Conservation (phyloP, 2,329 filamentous ascomycete genomes). For the Aspergillus aculeatinus region DNA sequence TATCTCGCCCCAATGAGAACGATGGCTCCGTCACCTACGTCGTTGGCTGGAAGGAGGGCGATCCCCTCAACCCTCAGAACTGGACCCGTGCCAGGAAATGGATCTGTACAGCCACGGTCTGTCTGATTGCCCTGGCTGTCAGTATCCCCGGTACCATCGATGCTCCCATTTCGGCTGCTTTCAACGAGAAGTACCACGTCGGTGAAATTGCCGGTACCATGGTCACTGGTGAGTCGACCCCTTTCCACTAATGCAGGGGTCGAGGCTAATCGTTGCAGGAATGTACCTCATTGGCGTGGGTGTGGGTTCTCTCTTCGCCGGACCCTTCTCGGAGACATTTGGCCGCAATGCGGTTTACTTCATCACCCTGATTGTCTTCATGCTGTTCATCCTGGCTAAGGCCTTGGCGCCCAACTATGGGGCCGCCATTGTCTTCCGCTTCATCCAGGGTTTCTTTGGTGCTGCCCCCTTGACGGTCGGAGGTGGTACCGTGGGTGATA, state of each 20-base stretch:
- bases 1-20: background rate
- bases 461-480: background rate
- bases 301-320: conserved; percentile 2
- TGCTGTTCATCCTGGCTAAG: conserved; percentile 2
- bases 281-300: conserved; percentile 3
- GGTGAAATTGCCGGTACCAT: conserved; percentile 1
- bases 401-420: background rate
- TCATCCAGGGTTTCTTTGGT: background rate
- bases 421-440: conserved; percentile 1
- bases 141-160: conserved; percentile 2
- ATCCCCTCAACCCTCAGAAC: background rate
- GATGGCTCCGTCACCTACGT: background rate
- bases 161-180: background rate
- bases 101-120: conserved; percentile 1
- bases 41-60: background rate
- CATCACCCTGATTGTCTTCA: background rate
- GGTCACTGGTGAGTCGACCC: background rate
- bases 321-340: conserved; percentile 3
- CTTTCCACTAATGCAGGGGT: background rate
- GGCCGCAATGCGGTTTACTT: conserved; percentile 1
- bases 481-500: conserved; percentile 2
- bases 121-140: conserved; percentile 1
- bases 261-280: background rate
- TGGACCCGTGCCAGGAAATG: conserved; percentile 1
- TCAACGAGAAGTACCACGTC: conserved; percentile 1